Evolutionary conservation across 176 grass and related monocot species (phyloP).

Genomic region (Melocanna baccifera): DNA sequence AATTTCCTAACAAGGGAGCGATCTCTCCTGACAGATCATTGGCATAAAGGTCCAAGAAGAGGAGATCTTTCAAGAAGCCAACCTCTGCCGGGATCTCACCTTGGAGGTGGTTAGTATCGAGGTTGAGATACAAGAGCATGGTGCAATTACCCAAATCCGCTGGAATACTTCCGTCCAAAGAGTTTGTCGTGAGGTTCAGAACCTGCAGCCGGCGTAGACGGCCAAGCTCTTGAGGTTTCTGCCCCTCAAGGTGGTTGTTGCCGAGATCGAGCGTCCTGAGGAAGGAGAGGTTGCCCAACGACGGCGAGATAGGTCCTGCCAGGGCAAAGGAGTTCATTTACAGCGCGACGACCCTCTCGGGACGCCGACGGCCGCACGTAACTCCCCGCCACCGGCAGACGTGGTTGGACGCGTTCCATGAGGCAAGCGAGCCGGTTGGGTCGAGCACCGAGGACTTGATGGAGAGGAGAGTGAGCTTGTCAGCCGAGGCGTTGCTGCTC

Average conservation of each 20-base stretch:
- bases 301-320: slow-evolving; percentile 25
- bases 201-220: not conserved
- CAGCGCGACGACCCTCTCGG: slow-evolving; percentile 27
- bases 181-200: slow-evolving; percentile 29
- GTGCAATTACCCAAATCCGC: slow-evolving; percentile 9
- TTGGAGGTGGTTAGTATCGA: slow-evolving; percentile 20
- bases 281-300: slow-evolving; percentile 46
- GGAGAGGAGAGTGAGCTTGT: no score
- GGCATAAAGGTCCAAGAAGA: not conserved
- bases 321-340: not conserved
- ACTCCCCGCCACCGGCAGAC: slow-evolving; percentile 41
- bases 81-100: slow-evolving; percentile 29
- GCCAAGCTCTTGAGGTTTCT: slow-evolving; percentile 27
- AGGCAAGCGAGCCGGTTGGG: no score
- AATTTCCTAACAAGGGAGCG: not conserved
- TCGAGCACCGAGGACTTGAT: no score
- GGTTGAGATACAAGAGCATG: not conserved
- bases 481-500: no score
- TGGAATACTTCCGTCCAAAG: slow-evolving; percentile 22
- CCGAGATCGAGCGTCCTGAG: not conserved
- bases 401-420: slow-evolving; percentile 6
- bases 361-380: slow-evolving; percentile 10
- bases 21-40: slow-evolving; percentile 21
- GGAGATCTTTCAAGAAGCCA: slow-evolving; percentile 11
- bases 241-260: slow-evolving; percentile 16